Evolutionary conservation across 108 stramenopile species (phyloP), one percentile per base, ranked within the genome.

Genomic region (Fragilaria crotonensis): DNA sequence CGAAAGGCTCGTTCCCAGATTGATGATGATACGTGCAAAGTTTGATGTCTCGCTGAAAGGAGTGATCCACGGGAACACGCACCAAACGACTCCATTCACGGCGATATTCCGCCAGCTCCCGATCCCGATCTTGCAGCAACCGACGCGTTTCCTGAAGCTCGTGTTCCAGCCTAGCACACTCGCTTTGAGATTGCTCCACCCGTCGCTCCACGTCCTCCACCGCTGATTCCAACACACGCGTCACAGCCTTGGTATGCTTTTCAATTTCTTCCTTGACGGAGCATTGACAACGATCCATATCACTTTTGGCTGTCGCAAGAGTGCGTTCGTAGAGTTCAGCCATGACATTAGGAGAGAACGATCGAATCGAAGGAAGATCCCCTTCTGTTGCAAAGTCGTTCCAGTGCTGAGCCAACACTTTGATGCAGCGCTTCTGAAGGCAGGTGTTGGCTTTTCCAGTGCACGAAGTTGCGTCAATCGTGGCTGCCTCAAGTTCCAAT

Each of bases 361-460:
- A 20, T 21, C 23, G 54, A 27, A 29, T 19, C 19, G 32, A 18
- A 31, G 14, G 19, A 17, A 4, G 14, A 3, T 56, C 25, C 18
- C 26, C 23, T 2, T 9, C 9, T 9, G 9, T 44, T 23, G 19
- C 33, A 22, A 74, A 19, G n/a, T 63, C 59, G 4, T 57, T 59
- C 73, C 73, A 74, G 28, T 63, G 54, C 55, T 55, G 48, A 20
- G 53, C 54, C 26, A 74, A 9, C 18, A 60, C 36, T 14, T 74
- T 45, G 21, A 30, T 51, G 52, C 73, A 68, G 21, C 61, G 57
- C n/a, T 50, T 59, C 33, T 55, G 60, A 41, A 74, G 51, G 17
- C 57, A 33, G 14, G 36, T 47, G 22, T 63, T 63, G 25, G 51
- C 41, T 14, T 33, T 30, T 23, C 7, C 49, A 7, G 49, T 23